Percentiles rank a stretch among this genome's conserved stretches.
Evolutionary conservation across 768 basidiomycete species (phyloP).

Genomic region (Imleria badia): DNA sequence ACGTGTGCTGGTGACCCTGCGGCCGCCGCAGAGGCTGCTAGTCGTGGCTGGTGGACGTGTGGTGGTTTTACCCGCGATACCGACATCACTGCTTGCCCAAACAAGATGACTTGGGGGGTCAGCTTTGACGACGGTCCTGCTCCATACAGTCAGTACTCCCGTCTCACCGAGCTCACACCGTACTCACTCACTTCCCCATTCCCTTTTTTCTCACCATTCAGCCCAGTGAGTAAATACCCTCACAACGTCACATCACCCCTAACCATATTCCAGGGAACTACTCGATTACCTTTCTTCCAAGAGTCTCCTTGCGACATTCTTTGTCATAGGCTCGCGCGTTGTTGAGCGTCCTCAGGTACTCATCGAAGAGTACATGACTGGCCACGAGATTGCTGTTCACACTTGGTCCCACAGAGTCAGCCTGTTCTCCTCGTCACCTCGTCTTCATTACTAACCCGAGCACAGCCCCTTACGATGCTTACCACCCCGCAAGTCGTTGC

Average conservation of each 20-base stretch:
- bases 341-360: slow-evolving; percentile 75
- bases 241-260: not conserved
- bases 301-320: slow-evolving; percentile 80
- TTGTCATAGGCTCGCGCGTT: slow-evolving; percentile 84
- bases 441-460: slow-evolving; percentile 14
- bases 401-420: slow-evolving; percentile 85
- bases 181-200: slow-evolving; percentile 5
- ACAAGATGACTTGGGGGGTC: slow-evolving; percentile 74
- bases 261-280: slow-evolving; percentile 46
- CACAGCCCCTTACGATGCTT: slow-evolving; percentile 61
- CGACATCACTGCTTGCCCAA: slow-evolving; percentile 68
- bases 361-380: slow-evolving; percentile 75
- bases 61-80: slow-evolving; percentile 61
- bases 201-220: slow-evolving; percentile 24
- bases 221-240: slow-evolving; percentile 44
- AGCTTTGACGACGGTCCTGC: slow-evolving; percentile 89
- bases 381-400: slow-evolving; percentile 81
- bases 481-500: slow-evolving; percentile 87
- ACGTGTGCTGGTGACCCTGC: slow-evolving; percentile 60
- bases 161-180: not conserved
- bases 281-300: slow-evolving; percentile 69
- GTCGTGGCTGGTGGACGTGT: slow-evolving; percentile 90
- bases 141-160: slow-evolving; percentile 63
- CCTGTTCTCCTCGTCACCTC: not conserved
- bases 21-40: slow-evolving; percentile 54